Base-by-base conservation (phyloP, 768 basidiomycete species). In the Leccinum broughii region DNA sequence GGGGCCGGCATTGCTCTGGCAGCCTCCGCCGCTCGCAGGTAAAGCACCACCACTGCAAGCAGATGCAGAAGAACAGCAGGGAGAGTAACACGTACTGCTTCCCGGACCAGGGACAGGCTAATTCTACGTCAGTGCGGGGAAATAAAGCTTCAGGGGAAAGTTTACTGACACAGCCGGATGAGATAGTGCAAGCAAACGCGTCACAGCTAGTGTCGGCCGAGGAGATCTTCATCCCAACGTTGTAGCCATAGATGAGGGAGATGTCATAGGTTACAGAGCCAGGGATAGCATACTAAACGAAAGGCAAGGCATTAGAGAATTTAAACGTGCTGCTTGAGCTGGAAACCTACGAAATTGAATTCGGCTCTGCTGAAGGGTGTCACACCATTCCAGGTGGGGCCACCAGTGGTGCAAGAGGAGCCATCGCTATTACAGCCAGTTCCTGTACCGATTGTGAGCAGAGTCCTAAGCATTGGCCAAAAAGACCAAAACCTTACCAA, bases 221-320 rank as follows among this genome's bases (percentile, higher is more conserved):
- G 22, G 71, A 75, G 14, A 72, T 75, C 51, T 75, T n/a, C 73
- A 72, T 72, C 30, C 71, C 71, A 20, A 75, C 71, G 13, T 75
- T 75, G 58, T 72, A 72, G 0, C 71, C 73, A 10, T 75, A 75
- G 59, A 72, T 75, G 54, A 72, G 64, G 20, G 71, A 75, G 24
- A 72, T 74, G 32, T 75, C 73, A 26, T 72, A 72, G 50, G 73
- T 75, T 51, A 72, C 71, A 2, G 41, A 48, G 6, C 71, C 71
- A 2, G 71, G 64, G 13, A 69, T 65, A 13, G 73, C 62, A 6
- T 58, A 64, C 69, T 73, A 30, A 8, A 30, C 6, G 8, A 44
- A 8, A 32, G 53, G 48, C 5, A 35, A 39, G 24, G 20, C 5
- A 22, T 37, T 35, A 1, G 26, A 35, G 0, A 17, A 4, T 2